A percentile compares a stretch with the other conserved stretches of the same genome.
Conservation (phyloP, 2,329 filamentous ascomycete genomes). For the Sporothrix globosa region DNA sequence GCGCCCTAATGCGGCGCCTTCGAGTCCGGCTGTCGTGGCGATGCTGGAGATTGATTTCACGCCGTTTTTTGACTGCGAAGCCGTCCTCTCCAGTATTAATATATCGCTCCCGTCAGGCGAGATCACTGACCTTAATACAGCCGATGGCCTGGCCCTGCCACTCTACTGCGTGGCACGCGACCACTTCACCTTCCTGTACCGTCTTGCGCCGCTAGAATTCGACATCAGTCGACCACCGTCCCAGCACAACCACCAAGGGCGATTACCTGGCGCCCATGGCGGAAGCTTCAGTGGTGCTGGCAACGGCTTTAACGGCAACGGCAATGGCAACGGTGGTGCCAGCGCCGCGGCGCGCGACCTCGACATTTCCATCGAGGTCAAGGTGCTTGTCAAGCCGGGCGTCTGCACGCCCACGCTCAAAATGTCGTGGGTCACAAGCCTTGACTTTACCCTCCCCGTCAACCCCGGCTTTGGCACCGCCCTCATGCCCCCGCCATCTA, state of each 20-base stretch:
- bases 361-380: slow-evolving; percentile 63
- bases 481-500: slow-evolving; percentile 55
- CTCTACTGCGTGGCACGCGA: slow-evolving; percentile 70
- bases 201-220: slow-evolving; percentile 58
- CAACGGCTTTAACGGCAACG: background rate
- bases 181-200: slow-evolving; percentile 75
- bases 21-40: slow-evolving; percentile 66
- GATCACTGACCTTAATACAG: slow-evolving; percentile 59
- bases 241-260: slow-evolving; percentile 14
- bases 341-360: slow-evolving; percentile 51
- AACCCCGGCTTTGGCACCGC: slow-evolving; percentile 63
- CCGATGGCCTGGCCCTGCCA: slow-evolving; percentile 55
- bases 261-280: background rate
- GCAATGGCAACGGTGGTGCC: background rate
- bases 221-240: slow-evolving; percentile 47
- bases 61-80: slow-evolving; percentile 67
- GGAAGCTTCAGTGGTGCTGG: background rate
- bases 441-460: slow-evolving; percentile 70
- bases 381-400: slow-evolving; percentile 58
- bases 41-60: slow-evolving; percentile 76
- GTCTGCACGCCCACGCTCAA: slow-evolving; percentile 63
- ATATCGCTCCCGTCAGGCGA: slow-evolving; percentile 61
- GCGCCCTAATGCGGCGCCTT: slow-evolving; percentile 60
- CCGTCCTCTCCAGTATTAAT: slow-evolving; percentile 62
- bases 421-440: slow-evolving; percentile 69